A percentile compares a stretch with the other conserved stretches of the same genome.
phyloP scores from a whole-genome alignment of 208 protist genomes.

The Leishmania mexicana region DNA sequence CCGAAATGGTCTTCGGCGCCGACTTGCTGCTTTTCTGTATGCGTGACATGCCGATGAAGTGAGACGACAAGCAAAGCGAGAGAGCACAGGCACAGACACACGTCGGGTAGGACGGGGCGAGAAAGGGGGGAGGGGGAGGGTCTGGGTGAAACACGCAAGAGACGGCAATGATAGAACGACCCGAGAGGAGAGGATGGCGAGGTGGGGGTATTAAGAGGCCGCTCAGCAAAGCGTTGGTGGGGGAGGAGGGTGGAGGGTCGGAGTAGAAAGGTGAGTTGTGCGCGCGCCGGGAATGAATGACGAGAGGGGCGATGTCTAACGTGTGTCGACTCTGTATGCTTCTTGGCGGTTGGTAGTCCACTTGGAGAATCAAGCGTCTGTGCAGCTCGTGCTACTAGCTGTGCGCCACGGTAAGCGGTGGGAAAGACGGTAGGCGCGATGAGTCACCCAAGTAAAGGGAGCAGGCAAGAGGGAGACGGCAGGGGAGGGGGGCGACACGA shows the following conservation, averaged over 20 bases:
- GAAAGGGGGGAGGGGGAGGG: neutral
- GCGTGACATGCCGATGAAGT: slow-evolving; percentile 40
- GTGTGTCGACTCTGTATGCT: neutral
- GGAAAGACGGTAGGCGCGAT: neutral
- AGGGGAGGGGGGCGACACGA: neutral
- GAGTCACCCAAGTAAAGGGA: neutral
- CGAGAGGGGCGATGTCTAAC: neutral
- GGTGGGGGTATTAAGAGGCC: neutral
- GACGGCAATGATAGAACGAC: neutral
- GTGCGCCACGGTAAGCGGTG: neutral
- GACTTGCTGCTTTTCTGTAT: slow-evolving; percentile 46
- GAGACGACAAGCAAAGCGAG: neutral
- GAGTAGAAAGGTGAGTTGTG: neutral
- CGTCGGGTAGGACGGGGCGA: neutral
- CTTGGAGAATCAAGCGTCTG: neutral
- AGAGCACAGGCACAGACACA: too few species aligned
- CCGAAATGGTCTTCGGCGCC: slow-evolving; percentile 85
- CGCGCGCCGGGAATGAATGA: neutral
- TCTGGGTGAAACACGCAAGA: neutral
- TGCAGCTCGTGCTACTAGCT: neutral
- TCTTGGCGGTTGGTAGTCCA: neutral
- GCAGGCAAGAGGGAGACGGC: neutral
- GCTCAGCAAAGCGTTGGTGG: neutral
- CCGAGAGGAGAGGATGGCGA: neutral
- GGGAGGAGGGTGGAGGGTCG: too few species aligned